Evolutionary conservation across 2,329 filamentous ascomycete genomes (phyloP).

Genomic region (Penicillium rolfsii): DNA sequence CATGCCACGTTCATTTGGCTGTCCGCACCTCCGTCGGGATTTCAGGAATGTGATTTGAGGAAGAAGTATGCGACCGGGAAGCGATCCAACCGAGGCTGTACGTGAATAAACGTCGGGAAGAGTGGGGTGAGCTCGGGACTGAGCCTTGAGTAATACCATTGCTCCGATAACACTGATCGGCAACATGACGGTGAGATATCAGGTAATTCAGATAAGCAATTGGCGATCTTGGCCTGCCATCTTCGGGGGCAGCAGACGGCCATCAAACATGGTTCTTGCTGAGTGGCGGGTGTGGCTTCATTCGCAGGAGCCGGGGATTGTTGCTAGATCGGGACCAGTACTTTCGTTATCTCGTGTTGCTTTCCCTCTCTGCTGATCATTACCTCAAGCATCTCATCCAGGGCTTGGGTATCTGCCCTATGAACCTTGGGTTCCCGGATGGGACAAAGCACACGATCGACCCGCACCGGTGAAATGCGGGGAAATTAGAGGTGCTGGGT

Average conservation of each 20-base stretch:
- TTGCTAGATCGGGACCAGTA: neutral
- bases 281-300: neutral
- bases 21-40: conserved; percentile 8
- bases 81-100: neutral
- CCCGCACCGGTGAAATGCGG: conserved; percentile 14
- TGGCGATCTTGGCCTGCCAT: neutral
- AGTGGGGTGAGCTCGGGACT: neutral
- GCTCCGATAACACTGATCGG: neutral
- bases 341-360: neutral
- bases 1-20: conserved; percentile 6
- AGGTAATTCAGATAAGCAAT: neutral
- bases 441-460: conserved; percentile 8
- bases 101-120: neutral
- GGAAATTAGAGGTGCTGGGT: neutral
- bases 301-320: neutral
- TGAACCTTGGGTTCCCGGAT: neutral
- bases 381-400: neutral
- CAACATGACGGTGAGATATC: neutral
- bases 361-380: conserved; percentile 10
- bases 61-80: neutral
- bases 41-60: neutral
- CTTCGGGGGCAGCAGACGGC: neutral
- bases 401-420: neutral
- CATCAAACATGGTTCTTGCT: neutral
- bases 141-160: neutral